phyloP scores from a whole-genome alignment of 2,329 filamentous ascomycete genomes.

The Penicillium janthinellum region DNA sequence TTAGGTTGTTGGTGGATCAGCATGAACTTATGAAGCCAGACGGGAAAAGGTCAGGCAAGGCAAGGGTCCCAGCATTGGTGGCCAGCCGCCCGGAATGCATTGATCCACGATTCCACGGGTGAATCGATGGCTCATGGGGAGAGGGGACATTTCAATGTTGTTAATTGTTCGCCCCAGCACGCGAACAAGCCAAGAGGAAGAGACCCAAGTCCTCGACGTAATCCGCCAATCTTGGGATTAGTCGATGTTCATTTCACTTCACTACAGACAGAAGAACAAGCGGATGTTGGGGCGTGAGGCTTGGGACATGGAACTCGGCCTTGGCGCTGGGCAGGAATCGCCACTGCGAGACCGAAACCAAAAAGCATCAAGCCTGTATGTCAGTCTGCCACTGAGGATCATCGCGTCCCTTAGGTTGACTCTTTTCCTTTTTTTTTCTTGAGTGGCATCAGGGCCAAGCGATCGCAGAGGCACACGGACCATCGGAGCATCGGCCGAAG shows the following conservation, averaged over 20 bases:
- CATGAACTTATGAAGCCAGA: not conserved
- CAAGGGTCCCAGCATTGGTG: not conserved
- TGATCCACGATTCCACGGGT: not conserved
- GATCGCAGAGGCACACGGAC: constrained; percentile 1
- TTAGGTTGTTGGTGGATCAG: not conserved
- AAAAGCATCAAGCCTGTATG: not conserved
- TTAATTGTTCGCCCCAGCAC: not conserved
- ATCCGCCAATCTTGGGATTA: not conserved
- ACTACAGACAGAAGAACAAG: not conserved
- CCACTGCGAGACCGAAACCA: not conserved
- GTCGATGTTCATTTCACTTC: not conserved
- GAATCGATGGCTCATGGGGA: not conserved
- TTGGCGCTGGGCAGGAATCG: constrained; percentile 1
- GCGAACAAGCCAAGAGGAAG: not conserved
- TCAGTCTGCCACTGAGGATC: too few species aligned
- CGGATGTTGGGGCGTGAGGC: not conserved
- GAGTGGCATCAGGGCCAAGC: not conserved
- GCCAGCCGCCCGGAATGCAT: not conserved
- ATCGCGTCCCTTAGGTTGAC: not conserved
- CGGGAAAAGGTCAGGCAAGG: not conserved
- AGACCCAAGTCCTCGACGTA: constrained; percentile 12
- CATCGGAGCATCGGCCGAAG: constrained; percentile 15
- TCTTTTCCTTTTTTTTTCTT: not conserved
- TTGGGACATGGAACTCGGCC: not conserved
- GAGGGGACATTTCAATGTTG: not conserved